Percentiles rank a stretch among this genome's conserved stretches.
Evolutionary conservation across 768 basidiomycete species (phyloP).

Genomic region (Russula abietina): DNA sequence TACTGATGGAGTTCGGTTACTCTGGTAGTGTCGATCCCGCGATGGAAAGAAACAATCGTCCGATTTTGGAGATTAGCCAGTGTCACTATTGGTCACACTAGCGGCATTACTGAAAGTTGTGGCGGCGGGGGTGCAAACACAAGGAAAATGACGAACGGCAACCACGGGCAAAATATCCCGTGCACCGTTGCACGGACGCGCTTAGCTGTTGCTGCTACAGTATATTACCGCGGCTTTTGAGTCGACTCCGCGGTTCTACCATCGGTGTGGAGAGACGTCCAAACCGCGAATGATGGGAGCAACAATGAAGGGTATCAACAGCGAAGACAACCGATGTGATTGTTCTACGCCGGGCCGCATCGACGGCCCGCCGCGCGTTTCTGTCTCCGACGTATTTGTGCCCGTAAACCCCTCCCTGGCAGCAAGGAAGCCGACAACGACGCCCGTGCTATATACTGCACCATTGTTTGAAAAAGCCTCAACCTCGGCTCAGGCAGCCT

Average conservation of each 20-base stretch:
- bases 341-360: too few species aligned
- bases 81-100: conserved; percentile 82
- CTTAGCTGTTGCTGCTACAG: conserved; percentile 96
- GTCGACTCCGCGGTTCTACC: conserved; percentile 79
- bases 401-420: conserved; percentile 66
- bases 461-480: conserved; percentile 86
- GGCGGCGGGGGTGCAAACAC: conserved; percentile 61
- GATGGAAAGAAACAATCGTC: conserved; percentile 63
- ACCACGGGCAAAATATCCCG: conserved; percentile 97
- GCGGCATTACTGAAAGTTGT: too few species aligned
- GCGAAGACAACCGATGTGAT: conserved; percentile 63
- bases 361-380: too few species aligned
- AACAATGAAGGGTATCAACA: conserved; percentile 99
- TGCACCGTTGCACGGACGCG: conserved; percentile 64
- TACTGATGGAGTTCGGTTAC: conserved; percentile 54
- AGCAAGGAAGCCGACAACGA: conserved; percentile 83
- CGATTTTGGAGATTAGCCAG: too few species aligned
- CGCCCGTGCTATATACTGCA: conserved; percentile 59
- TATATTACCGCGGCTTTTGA: conserved; percentile 96
- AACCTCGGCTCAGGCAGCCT: conserved; percentile 96
- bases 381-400: too few species aligned
- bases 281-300: conserved; percentile 93
- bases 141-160: conserved; percentile 99
- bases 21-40: conserved; percentile 49
- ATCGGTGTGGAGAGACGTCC: conserved; percentile 83